A percentile compares a stretch with the other conserved stretches of the same genome.
phyloP scores from a whole-genome alignment of 148 eudicot species.

The Rhododendron williamsianum region DNA sequence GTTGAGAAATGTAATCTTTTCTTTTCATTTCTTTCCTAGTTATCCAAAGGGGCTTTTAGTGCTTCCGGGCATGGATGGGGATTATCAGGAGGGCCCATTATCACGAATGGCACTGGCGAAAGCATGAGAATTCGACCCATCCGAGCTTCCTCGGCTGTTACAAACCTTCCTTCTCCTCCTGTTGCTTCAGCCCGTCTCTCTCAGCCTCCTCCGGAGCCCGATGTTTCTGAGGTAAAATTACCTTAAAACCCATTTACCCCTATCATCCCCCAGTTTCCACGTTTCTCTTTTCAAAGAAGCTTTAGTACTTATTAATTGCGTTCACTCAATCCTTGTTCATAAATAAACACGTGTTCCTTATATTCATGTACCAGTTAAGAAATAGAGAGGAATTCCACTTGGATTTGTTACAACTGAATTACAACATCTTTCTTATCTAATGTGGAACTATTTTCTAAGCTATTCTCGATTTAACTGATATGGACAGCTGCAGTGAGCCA shows the following conservation, averaged over 20 bases:
- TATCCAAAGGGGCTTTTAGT: background rate
- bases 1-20: background rate
- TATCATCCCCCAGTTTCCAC: background rate
- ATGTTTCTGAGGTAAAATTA: conserved; percentile 41
- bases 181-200: conserved; percentile 42
- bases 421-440: background rate
- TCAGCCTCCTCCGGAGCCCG: conserved; percentile 39
- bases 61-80: conserved; percentile 23
- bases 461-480: background rate
- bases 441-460: background rate
- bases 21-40: background rate
- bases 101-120: background rate
- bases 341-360: background rate
- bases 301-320: background rate
- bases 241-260: background rate
- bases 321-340: background rate
- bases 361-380: background rate
- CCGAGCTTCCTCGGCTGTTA: conserved; percentile 21
- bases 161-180: conserved; percentile 6
- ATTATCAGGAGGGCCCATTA: conserved; percentile 3
- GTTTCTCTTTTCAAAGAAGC: background rate
- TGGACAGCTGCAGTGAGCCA: background rate
- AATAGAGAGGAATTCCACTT: background rate
- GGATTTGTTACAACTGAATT: background rate
- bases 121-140: conserved; percentile 10